Conservation (phyloP, 208 protist genomes). For the Trypanosoma brucei region DNA sequence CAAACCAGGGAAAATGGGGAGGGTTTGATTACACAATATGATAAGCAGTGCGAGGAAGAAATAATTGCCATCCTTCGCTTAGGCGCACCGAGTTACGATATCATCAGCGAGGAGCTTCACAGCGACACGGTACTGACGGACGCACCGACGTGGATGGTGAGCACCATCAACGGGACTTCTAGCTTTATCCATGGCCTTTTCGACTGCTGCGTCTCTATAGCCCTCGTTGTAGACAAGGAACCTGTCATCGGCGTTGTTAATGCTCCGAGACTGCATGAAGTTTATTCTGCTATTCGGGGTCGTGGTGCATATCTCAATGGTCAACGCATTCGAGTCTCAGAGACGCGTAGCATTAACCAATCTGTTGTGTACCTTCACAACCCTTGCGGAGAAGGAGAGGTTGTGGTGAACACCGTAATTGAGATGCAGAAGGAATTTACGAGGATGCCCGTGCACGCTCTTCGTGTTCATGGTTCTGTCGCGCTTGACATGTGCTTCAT, state of each 20-base stretch:
- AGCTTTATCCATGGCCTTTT: constrained; percentile 83
- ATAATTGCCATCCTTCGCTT: constrained; percentile 51
- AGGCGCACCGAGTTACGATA: constrained; percentile 52
- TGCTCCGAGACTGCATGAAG: constrained; percentile 69
- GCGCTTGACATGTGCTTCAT: constrained; percentile 89
- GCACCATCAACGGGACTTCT: constrained; percentile 74
- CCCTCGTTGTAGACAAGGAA: constrained; percentile 63
- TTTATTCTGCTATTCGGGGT: constrained; percentile 72
- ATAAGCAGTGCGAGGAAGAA: constrained; percentile 76
- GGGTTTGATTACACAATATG: constrained; percentile 73
- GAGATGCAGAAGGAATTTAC: constrained; percentile 60
- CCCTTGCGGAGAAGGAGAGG: constrained; percentile 42
- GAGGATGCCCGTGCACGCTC: constrained; percentile 54
- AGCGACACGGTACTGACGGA: constrained; percentile 31
- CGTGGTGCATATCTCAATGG: constrained; percentile 85
- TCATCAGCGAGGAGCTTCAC: constrained; percentile 65
- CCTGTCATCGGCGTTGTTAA: constrained; percentile 76
- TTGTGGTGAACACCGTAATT: constrained; percentile 45
- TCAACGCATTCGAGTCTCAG: constrained; percentile 76
- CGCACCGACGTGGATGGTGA: constrained; percentile 79
- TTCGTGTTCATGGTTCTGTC: constrained; percentile 66
- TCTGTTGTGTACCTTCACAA: constrained; percentile 68
- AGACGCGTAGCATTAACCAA: constrained; percentile 30
- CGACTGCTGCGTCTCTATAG: constrained; percentile 86
- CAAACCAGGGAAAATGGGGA: constrained; percentile 38